phyloP scores from a whole-genome alignment of 495 filamentous ascomycete genomes.

The Delitschia confertaspora region DNA sequence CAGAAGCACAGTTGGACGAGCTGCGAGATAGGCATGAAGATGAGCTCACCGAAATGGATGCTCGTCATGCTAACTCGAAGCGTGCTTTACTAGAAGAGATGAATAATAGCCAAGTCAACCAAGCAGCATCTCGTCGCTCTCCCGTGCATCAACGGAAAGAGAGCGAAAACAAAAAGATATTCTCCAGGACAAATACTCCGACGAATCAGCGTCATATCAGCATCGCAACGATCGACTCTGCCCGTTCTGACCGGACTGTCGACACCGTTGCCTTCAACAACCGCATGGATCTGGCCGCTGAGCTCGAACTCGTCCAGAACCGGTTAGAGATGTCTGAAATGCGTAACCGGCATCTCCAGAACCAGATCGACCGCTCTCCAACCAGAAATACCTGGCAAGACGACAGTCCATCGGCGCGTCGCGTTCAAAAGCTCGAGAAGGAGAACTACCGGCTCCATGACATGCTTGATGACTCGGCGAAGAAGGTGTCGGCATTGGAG shows the following conservation, averaged over 20 bases:
- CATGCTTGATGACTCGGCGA: constrained; percentile 86
- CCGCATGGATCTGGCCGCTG: constrained; percentile 81
- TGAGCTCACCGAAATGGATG: constrained; percentile 64
- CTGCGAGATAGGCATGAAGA: constrained; percentile 63
- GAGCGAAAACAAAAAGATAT: constrained; percentile 55
- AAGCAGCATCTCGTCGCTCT: constrained; percentile 52
- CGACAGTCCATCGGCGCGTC: constrained; percentile 72
- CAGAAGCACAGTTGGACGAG: constrained; percentile 75
- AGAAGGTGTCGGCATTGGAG: constrained; percentile 86
- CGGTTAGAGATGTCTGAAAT: constrained; percentile 92
- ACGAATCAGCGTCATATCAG: constrained; percentile 65
- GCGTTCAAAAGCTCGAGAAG: constrained; percentile 84
- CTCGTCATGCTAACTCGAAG: constrained; percentile 62
- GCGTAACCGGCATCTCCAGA: constrained; percentile 90
- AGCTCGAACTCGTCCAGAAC: constrained; percentile 88
- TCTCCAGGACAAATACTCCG: constrained; percentile 46
- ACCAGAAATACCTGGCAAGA: constrained; percentile 56
- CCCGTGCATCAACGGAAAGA: constrained; percentile 68
- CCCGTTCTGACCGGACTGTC: constrained; percentile 77
- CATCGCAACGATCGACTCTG: constrained; percentile 66
- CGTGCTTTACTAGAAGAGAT: constrained; percentile 75
- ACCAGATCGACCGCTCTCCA: constrained; percentile 64
- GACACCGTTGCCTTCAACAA: constrained; percentile 85
- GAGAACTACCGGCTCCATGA: constrained; percentile 90
- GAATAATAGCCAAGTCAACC: constrained; percentile 67